Evolutionary conservation across 2,329 filamentous ascomycete species (phyloP), one percentile per base, ranked within the genome.

Genomic region (Hyphodiscus sp.): DNA sequence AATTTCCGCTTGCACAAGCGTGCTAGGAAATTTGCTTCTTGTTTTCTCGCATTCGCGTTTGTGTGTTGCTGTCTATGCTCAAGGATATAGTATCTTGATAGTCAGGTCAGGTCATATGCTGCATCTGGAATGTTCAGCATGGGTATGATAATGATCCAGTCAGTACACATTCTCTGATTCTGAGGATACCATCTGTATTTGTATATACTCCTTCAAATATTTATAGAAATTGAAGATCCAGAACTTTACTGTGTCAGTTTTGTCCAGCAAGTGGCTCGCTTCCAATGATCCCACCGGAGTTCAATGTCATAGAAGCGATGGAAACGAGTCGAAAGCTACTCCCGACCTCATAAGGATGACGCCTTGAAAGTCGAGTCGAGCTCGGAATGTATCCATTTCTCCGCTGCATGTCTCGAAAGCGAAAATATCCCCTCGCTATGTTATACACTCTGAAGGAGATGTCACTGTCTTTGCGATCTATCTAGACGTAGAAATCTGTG

Each of bases 261-360:
- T 47, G 8, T 30, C 15, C 26, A 45, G 11, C 26, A 45, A n/a
- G 30, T 13, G 13, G 15, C 30, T 19, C 52, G 18, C 3, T n/a
- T 8, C 20, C 46, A 46, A 26, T 46, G 49, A 16, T 20, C 51
- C 18, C 45, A 49, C 11, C 18, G 44, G 20, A 49, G 41, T 8
- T 20, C 45, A 45, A 46, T 44, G 16, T 55, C 46, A 45, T 47
- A 53, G 41, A 53, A 50, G 16, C 71, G 73, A 62, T 80, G 80
- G 61, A 78, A 79, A 83, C 69, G 1, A 79, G 75, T 4, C 82
- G 81, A 7, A 83, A 46, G 79, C 82, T 54, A 76, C 76, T 3
- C 78, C 77, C 79, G 80, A 85, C 68, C 85, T 85, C 54, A 85
- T 66, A 7, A 79, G 70, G 2, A 85, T 73, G 44, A 85, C 80